Percentiles rank a stretch among this genome's conserved stretches.
Evolutionary conservation across 169 alveolate genomes (phyloP).

Genomic region (Cryptosporidium sp.): DNA sequence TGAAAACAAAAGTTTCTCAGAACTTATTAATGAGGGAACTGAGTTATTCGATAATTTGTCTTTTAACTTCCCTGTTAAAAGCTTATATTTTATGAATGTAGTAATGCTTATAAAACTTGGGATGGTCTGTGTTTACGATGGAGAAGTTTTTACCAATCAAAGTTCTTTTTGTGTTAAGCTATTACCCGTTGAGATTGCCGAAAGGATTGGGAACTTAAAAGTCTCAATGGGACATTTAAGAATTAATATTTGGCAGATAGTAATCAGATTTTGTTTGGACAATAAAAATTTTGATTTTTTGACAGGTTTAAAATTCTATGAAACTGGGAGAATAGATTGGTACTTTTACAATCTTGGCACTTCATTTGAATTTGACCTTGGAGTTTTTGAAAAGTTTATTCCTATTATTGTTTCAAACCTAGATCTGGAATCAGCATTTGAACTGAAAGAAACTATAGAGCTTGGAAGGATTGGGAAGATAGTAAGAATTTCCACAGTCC

Average conservation of each 20-base stretch:
- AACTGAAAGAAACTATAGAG: background rate
- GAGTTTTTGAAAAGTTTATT: background rate
- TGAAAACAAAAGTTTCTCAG: background rate
- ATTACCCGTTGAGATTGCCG: background rate
- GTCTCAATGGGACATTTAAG: background rate
- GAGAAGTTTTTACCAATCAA: background rate
- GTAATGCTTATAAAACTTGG: background rate
- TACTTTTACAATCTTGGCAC: background rate
- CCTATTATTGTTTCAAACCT: conserved; percentile 7
- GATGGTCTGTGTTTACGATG: background rate
- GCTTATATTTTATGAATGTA: background rate
- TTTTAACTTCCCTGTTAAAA: conserved; percentile 48
- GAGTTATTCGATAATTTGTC: conserved; percentile 31
- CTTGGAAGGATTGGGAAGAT: background rate
- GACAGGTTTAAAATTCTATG: conserved; percentile 12
- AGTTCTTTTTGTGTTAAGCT: background rate
- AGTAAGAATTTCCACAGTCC: conserved; percentile 27
- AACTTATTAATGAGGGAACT: background rate
- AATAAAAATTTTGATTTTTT: background rate
- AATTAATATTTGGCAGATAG: conserved; percentile 23
- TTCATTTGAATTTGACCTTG: background rate
- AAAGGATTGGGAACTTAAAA: background rate
- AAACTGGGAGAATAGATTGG: conserved; percentile 56
- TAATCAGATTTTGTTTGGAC: background rate
- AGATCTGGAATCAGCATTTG: background rate